Evolutionary conservation across 331 rosid genomes (phyloP).

Genomic region (Erythrophleum ivorense): DNA sequence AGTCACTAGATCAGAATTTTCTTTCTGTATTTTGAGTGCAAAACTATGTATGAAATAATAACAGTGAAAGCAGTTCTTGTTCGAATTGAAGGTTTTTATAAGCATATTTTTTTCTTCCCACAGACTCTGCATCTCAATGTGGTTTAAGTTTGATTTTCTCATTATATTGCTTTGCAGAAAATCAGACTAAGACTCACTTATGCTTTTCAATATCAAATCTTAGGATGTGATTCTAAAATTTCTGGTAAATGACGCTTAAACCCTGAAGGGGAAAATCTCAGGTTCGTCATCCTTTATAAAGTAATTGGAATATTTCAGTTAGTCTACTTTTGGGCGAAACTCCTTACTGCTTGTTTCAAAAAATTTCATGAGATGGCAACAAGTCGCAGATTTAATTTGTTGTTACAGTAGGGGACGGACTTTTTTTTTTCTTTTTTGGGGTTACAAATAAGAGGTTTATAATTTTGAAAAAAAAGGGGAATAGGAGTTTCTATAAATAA

Average conservation of each 20-base stretch:
- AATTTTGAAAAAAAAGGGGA: too few species aligned
- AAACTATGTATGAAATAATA: constrained; percentile 56
- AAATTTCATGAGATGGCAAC: too few species aligned
- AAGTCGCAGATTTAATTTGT: too few species aligned
- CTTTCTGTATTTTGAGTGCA: constrained; percentile 53
- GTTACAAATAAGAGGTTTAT: too few species aligned
- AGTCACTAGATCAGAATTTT: constrained; percentile 51
- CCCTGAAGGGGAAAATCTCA: neutral
- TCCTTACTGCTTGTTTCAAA: too few species aligned
- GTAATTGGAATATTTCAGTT: neutral
- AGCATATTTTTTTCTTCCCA: constrained; percentile 17
- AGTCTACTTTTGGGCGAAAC: neutral
- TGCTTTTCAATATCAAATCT: neutral
- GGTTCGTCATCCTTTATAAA: neutral
- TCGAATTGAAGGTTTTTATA: constrained; percentile 5
- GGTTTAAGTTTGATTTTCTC: constrained; percentile 18
- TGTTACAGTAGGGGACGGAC: too few species aligned
- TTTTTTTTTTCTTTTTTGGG: too few species aligned
- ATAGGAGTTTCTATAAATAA: too few species aligned
- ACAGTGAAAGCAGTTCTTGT: constrained; percentile 47
- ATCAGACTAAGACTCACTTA: neutral
- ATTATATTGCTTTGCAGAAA: neutral
- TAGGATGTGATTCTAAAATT: neutral
- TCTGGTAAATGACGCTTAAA: neutral
- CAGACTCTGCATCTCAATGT: neutral